Percentiles rank a stretch among this genome's conserved stretches.
Evolutionary conservation across 1,139 yeast genomes (phyloP).

Genomic region (Sugiyamaella castrensis): DNA sequence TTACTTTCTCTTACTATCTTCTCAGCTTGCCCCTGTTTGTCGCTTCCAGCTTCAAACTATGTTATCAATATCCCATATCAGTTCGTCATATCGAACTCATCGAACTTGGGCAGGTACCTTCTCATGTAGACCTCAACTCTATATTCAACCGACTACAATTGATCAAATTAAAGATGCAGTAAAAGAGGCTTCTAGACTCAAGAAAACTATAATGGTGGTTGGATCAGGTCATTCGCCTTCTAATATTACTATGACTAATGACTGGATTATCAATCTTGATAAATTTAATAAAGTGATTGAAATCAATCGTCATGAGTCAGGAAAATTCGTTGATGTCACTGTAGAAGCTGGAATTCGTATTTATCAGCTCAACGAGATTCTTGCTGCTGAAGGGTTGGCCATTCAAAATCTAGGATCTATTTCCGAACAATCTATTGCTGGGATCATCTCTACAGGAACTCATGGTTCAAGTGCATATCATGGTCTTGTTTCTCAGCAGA

Average conservation of each 20-base stretch:
- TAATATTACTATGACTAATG: constrained; percentile 79
- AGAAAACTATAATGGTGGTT: constrained; percentile 74
- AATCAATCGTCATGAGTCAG: constrained; percentile 42
- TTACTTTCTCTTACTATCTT: too few relatives aligned
- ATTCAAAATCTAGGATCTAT: constrained; percentile 92
- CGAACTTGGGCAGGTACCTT: constrained; percentile 94
- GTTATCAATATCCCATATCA: background rate
- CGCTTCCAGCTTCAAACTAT: too few relatives aligned
- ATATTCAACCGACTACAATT: constrained; percentile 67
- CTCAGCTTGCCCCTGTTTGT: too few relatives aligned
- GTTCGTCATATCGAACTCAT: constrained; percentile 37
- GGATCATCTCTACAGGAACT: constrained; percentile 92
- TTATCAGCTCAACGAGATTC: constrained; percentile 67
- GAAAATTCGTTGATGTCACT: constrained; percentile 79
- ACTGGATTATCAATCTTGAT: constrained; percentile 89
- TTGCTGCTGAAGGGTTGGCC: constrained; percentile 66
- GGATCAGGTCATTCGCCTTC: constrained; percentile 98
- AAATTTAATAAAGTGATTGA: constrained; percentile 53
- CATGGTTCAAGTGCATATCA: constrained; percentile 95
- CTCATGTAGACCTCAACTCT: constrained; percentile 68
- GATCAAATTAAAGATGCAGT: constrained; percentile 67
- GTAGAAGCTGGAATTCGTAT: constrained; percentile 91
- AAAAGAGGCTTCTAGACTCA: constrained; percentile 54
- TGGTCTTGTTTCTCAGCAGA: constrained; percentile 84
- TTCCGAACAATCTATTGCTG: constrained; percentile 91